phyloP scores from a whole-genome alignment of 2,329 filamentous ascomycete species.

The Chaetomium olivaceum region DNA sequence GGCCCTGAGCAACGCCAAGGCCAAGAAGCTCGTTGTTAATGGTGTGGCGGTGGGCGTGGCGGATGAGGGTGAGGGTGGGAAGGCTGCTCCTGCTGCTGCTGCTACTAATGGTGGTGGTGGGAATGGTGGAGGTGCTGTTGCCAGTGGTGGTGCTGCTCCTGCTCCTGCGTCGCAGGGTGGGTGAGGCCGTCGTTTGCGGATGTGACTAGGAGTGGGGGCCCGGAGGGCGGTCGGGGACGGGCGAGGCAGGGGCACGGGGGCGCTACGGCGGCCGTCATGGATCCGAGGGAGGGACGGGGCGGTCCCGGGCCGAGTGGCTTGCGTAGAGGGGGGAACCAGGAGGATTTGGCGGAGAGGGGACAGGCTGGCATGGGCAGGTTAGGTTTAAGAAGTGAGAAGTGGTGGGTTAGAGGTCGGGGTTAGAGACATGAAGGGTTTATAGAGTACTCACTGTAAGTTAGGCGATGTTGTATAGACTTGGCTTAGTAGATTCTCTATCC shows the following conservation, averaged over 20 bases:
- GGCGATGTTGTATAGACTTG: not conserved
- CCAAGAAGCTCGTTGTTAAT: conserved; percentile 51
- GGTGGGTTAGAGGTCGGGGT: not conserved
- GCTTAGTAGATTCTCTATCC: not conserved
- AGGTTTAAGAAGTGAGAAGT: conserved; percentile 25
- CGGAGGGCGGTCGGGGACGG: conserved; percentile 6
- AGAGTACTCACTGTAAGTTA: not conserved
- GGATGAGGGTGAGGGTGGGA: not conserved
- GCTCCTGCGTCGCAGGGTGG: not conserved
- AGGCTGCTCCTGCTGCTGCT: not conserved
- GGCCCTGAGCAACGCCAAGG: conserved; percentile 54
- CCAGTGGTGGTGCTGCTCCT: not conserved
- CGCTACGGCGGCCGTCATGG: not conserved
- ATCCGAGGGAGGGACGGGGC: not conserved
- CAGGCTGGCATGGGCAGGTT: conserved; percentile 7
- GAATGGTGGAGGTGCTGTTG: not conserved
- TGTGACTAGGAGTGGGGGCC: not conserved
- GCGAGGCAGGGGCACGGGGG: conserved; percentile 5
- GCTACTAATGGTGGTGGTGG: not conserved
- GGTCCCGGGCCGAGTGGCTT: not conserved
- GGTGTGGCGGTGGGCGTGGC: conserved; percentile 47
- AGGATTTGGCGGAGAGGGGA: conserved; percentile 32
- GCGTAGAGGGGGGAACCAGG: conserved; percentile 9
- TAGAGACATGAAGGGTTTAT: not conserved
- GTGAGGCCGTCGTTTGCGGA: not conserved